Percentiles rank a stretch among this genome's conserved stretches.
Conservation (phyloP, 2,329 filamentous ascomycete genomes). For the Podosphaera aphanis region DNA sequence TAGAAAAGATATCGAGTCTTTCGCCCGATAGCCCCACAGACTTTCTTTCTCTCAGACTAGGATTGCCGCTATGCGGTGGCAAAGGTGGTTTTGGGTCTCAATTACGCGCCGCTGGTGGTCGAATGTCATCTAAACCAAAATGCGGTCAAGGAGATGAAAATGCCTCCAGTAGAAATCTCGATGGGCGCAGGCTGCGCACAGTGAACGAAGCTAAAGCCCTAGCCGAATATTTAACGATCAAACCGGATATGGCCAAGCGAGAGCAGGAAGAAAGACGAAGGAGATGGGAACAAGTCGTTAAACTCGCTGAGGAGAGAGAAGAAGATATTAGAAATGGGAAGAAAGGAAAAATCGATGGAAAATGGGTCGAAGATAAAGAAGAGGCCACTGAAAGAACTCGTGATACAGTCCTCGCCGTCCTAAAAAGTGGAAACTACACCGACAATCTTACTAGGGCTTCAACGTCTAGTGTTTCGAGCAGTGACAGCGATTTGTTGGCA, state of each 20-base stretch:
- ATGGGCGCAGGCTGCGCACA: slow-evolving; percentile 71
- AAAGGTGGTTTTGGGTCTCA: slow-evolving; percentile 97
- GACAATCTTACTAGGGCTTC: slow-evolving; percentile 25
- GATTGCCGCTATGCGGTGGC: slow-evolving; percentile 61
- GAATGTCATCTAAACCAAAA: slow-evolving; percentile 85
- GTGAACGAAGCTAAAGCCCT: slow-evolving; percentile 88
- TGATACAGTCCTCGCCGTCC: slow-evolving; percentile 47
- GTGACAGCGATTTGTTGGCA: slow-evolving; percentile 6
- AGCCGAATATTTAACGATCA: slow-evolving; percentile 82
- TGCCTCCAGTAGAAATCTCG: slow-evolving; percentile 77
- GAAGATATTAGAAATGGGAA: slow-evolving; percentile 59
- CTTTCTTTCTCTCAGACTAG: slow-evolving; percentile 64
- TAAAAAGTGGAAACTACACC: slow-evolving; percentile 38
- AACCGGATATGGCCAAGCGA: slow-evolving; percentile 89
- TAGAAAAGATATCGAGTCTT: slow-evolving; percentile 33
- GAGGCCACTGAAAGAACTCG: slow-evolving; percentile 66
- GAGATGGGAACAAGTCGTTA: slow-evolving; percentile 74
- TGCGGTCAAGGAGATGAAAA: slow-evolving; percentile 65
- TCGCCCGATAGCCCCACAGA: slow-evolving; percentile 33
- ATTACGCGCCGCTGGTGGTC: slow-evolving; percentile 81
- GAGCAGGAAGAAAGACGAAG: slow-evolving; percentile 70
- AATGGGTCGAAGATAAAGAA: slow-evolving; percentile 90
- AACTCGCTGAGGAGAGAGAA: slow-evolving; percentile 59
- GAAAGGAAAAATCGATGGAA: slow-evolving; percentile 53
- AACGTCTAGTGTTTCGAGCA: not conserved